Percentiles rank a stretch among this genome's conserved stretches.
Evolutionary conservation across 257 asterid species (phyloP).

Genomic region (Jasminum sambac): DNA sequence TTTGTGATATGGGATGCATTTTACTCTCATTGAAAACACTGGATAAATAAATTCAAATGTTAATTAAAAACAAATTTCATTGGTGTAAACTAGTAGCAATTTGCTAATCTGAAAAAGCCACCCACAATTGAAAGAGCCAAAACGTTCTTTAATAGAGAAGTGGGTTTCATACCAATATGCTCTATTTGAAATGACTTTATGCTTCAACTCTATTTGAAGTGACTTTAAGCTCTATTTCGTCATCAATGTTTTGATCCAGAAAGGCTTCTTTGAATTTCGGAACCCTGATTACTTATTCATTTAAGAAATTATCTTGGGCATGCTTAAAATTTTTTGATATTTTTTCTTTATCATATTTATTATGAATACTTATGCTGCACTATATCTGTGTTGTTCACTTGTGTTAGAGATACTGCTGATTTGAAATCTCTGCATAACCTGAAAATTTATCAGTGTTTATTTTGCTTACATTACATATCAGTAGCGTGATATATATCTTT

Average conservation of each 20-base stretch:
- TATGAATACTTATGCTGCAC: neutral
- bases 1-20: neutral
- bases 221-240: neutral
- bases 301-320: neutral
- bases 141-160: neutral
- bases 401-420: neutral
- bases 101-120: neutral
- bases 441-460: neutral
- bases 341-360: neutral
- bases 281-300: neutral
- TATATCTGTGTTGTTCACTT: neutral
- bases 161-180: neutral
- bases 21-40: neutral
- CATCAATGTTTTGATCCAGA: neutral
- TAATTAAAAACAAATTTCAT: neutral
- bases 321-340: neutral
- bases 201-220: neutral
- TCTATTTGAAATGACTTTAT: neutral
- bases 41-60: neutral
- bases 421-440: neutral
- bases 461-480: neutral
- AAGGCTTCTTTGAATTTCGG: neutral
- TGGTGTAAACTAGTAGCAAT: neutral
- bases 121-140: neutral
- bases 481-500: neutral